Evolutionary conservation across 345 rosid genomes (phyloP).

Genomic region (Hibiscus syriacus): DNA sequence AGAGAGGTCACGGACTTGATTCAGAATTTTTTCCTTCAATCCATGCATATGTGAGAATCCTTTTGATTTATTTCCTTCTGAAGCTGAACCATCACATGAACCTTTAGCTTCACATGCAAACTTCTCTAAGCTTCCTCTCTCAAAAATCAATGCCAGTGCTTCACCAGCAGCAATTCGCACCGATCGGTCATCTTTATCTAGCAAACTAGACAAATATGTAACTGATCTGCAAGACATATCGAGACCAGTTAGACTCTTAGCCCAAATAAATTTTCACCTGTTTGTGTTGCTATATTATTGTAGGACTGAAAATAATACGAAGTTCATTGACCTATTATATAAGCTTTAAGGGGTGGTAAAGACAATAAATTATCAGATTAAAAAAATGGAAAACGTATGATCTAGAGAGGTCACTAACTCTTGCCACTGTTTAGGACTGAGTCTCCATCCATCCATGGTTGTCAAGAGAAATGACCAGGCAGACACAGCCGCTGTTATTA

Average conservation of each 20-base stretch:
- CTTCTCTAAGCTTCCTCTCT: constrained; percentile 60
- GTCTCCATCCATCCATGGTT: constrained; percentile 42
- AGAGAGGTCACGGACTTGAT: no score
- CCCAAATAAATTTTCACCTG: neutral
- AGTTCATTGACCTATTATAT: no score
- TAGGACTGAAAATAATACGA: no score
- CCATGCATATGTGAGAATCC: constrained; percentile 52
- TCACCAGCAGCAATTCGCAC: constrained; percentile 94
- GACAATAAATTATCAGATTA: neutral
- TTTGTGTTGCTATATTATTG: no score
- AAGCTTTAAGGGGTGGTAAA: neutral
- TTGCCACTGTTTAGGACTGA: constrained; percentile 66
- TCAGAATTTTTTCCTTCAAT: no score
- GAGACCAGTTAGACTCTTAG: neutral
- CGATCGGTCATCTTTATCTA: constrained; percentile 82
- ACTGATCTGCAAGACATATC: constrained; percentile 44
- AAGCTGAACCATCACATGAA: neutral
- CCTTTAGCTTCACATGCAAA: constrained; percentile 31
- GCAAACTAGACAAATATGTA: constrained; percentile 56
- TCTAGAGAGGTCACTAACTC: constrained; percentile 42
- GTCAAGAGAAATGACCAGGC: constrained; percentile 88
- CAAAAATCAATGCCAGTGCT: constrained; percentile 76
- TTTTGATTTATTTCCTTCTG: constrained; percentile 38
- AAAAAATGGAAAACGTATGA: neutral
- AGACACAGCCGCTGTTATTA: constrained; percentile 66